Evolutionary conservation across 805 yeast genomes (phyloP).

Genomic region (Zygoascus biomembranicola): DNA sequence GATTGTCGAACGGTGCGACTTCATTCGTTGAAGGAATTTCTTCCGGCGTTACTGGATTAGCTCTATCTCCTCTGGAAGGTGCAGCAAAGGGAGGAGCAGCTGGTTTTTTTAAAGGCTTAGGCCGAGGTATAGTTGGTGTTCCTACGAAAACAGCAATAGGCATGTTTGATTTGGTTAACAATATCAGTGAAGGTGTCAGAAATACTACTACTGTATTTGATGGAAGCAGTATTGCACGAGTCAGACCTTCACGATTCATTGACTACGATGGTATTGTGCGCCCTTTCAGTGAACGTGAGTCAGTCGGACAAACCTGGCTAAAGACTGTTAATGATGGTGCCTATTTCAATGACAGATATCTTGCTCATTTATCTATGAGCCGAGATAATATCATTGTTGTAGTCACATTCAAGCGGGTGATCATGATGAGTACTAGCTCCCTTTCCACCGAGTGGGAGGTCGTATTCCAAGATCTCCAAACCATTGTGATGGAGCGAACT

Average conservation of each 20-base stretch:
- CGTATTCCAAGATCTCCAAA: slow-evolving; percentile 51
- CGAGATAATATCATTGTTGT: slow-evolving; percentile 73
- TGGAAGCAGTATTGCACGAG: slow-evolving; percentile 64
- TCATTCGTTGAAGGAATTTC: slow-evolving; percentile 81
- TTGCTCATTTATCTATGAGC: slow-evolving; percentile 78
- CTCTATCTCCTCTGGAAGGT: slow-evolving; percentile 84
- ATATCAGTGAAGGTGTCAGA: slow-evolving; percentile 87
- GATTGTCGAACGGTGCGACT: slow-evolving; percentile 77
- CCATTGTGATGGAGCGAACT: slow-evolving; percentile 67
- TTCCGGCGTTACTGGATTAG: slow-evolving; percentile 85
- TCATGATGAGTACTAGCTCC: slow-evolving; percentile 56
- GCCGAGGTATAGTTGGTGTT: slow-evolving; percentile 88
- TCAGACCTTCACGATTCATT: slow-evolving; percentile 74
- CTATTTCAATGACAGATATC: slow-evolving; percentile 60
- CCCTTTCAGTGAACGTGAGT: slow-evolving; percentile 69
- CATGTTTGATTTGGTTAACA: slow-evolving; percentile 82
- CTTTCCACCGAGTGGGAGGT: slow-evolving; percentile 67
- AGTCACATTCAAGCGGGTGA: slow-evolving; percentile 62
- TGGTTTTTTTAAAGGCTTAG: slow-evolving; percentile 90
- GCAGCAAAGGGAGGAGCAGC: slow-evolving; percentile 81
- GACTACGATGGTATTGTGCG: slow-evolving; percentile 63
- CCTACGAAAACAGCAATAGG: slow-evolving; percentile 98
- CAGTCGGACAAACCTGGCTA: slow-evolving; percentile 92
- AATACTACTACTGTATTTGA: slow-evolving; percentile 89
- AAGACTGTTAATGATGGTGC: slow-evolving; percentile 77